Evolutionary conservation across 2,329 filamentous ascomycete species (phyloP), one percentile per base, ranked within the genome.

Genomic region (Dichotomopilus funicola): DNA sequence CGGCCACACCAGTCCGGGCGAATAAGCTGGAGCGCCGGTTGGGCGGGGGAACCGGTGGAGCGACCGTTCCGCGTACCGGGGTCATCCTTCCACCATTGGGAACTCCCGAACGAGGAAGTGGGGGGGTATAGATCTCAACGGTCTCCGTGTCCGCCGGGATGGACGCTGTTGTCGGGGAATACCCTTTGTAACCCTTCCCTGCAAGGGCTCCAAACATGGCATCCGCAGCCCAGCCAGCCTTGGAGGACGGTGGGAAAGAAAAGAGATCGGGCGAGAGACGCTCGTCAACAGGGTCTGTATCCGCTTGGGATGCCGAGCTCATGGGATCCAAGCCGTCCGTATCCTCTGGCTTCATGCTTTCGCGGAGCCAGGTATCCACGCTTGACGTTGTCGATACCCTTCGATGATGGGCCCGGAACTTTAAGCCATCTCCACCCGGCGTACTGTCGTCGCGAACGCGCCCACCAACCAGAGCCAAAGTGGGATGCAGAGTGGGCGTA

Each of bases 281-380:
- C 44, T 63, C 59, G 54, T 58, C n/a, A 34, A 56, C 42, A 19
- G 49, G 38, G 45, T 55, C 48, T 11, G 55, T 53, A 36, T 59
- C 49, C 5, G 59, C 53, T 35, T 65, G 62, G 10, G 60, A 65
- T 3, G 68, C 64, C 0, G 65, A 62, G 44, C 58, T 63, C 55
- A 61, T 54, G 1, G 61, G 59, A 38, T 58, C 58, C 1, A 66
- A 58, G 0, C 49, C 57, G n/a, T 62, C 58, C 6, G 64, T 64
- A 0, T 62, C 64, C 0, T 67, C 65, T 1, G 76, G 73, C 47
- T 77, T 77, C 36, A 73, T 67, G 52, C 78, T 78, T 64, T 81
- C 78, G 6, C 74, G 75, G 68, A 83, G 74, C 80, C 80, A 84
- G 31, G 80, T 79, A 53, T 83, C 81, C 5, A 79, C 72, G 57